Evolutionary conservation across 2,329 filamentous ascomycete species (phyloP).

Genomic region (Cryphonectria parasitica): DNA sequence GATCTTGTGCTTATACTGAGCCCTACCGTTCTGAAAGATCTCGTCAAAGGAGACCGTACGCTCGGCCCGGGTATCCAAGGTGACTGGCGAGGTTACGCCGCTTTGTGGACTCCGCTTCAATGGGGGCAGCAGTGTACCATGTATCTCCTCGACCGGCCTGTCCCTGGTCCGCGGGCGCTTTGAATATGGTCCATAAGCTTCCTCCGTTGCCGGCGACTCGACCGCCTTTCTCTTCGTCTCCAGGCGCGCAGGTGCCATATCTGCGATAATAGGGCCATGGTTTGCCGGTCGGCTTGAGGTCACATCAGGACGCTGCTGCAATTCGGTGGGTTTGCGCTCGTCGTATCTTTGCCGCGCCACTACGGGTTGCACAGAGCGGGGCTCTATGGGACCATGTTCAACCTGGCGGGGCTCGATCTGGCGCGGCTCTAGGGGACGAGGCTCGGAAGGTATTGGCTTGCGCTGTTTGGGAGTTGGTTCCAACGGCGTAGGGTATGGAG

Average conservation of each 20-base stretch:
- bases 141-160: not conserved
- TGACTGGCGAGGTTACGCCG: not conserved
- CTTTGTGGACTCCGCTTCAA: slow-evolving; percentile 8
- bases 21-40: slow-evolving; percentile 40
- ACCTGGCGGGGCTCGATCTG: not conserved
- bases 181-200: not conserved
- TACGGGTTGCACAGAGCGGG: not conserved
- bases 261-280: not conserved
- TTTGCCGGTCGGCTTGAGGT: not conserved
- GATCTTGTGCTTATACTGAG: slow-evolving; percentile 41
- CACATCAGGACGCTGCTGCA: not conserved
- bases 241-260: slow-evolving; percentile 6
- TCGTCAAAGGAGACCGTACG: slow-evolving; percentile 41
- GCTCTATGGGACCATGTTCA: not conserved
- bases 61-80: slow-evolving; percentile 8
- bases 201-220: slow-evolving; percentile 7
- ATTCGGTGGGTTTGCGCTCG: not conserved
- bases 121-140: not conserved
- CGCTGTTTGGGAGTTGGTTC: slow-evolving; percentile 4
- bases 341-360: not conserved
- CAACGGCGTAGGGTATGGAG: slow-evolving; percentile 10
- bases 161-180: slow-evolving; percentile 27
- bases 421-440: slow-evolving; percentile 9
- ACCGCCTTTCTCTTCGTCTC: slow-evolving; percentile 27
- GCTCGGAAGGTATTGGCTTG: not conserved